Percentiles rank a stretch among this genome's conserved stretches.
Conservation (phyloP, 129 eudicot species). For the Dittrichia graveolens region DNA sequence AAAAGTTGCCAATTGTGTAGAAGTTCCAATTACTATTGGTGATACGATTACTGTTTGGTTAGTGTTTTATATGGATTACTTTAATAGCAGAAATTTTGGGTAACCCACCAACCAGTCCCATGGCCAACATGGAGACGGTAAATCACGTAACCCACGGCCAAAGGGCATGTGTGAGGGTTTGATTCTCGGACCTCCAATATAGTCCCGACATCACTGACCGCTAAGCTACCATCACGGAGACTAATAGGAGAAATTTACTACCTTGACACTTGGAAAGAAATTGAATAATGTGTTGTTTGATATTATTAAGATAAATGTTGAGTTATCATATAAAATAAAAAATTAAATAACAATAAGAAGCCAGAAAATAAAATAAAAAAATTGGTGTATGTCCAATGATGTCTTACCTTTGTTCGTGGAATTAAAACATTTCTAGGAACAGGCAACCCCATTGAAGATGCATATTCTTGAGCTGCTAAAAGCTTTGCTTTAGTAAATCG, state of each 20-base stretch:
- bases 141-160: too few relatives aligned
- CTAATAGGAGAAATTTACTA: not conserved
- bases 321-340: not conserved
- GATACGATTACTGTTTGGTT: too few relatives aligned
- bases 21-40: constrained; percentile 16
- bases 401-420: constrained; percentile 85
- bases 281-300: not conserved
- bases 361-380: not conserved
- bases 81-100: not conserved
- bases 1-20: not conserved
- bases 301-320: constrained; percentile 11
- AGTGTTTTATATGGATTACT: not conserved
- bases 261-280: not conserved
- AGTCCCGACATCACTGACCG: too few relatives aligned
- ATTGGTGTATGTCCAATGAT: constrained; percentile 6
- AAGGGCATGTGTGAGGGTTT: too few relatives aligned
- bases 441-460: constrained; percentile 78
- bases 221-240: too few relatives aligned
- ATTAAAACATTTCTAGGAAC: constrained; percentile 86
- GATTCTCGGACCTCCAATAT: too few relatives aligned
- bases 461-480: constrained; percentile 92
- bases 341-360: constrained; percentile 8
- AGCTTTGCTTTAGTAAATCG: constrained; percentile 88
- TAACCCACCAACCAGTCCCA: too few relatives aligned
- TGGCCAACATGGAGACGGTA: too few relatives aligned